Conservation (phyloP, 176 grass and related monocot species). For the Elaeis guineensis region DNA sequence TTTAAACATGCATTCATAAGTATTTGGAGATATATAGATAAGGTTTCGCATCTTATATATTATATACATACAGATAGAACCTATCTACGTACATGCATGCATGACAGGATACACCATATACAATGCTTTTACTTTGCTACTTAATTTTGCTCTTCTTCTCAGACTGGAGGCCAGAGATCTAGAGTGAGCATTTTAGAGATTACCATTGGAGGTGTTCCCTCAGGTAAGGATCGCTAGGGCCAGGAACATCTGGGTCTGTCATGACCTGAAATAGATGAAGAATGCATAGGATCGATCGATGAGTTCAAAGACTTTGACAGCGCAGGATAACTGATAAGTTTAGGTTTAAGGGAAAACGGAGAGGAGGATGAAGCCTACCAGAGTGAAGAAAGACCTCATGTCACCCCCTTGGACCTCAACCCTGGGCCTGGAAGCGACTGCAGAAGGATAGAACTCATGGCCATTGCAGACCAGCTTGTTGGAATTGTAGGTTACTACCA, state of each 20-base stretch:
- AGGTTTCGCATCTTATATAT: too few species aligned
- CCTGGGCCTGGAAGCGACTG: constrained; percentile 47
- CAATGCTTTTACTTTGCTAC: too few species aligned
- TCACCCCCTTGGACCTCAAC: constrained; percentile 81
- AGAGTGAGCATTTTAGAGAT: not conserved
- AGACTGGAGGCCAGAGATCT: too few species aligned
- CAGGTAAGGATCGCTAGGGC: constrained; percentile 86
- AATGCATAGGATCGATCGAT: too few species aligned
- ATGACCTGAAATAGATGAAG: constrained; percentile 48
- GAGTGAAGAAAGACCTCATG: constrained; percentile 80
- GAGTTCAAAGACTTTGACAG: not conserved
- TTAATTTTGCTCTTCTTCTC: too few species aligned
- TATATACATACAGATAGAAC: too few species aligned
- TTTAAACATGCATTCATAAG: too few species aligned
- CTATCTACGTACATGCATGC: too few species aligned
- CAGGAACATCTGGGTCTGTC: constrained; percentile 94
- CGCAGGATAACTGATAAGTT: not conserved
- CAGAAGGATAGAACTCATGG: constrained; percentile 82
- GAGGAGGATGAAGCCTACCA: constrained; percentile 34
- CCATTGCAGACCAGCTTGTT: constrained; percentile 89
- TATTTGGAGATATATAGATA: too few species aligned
- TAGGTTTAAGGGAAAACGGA: not conserved
- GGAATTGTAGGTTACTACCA: constrained; percentile 60
- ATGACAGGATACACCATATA: not conserved
- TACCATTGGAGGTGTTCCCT: constrained; percentile 93